These are phyloP conservation scores for Kregervanrija fluxuum DNA, from an alignment of 805 yeast genomes.

Conservation along the genomic window DNA sequence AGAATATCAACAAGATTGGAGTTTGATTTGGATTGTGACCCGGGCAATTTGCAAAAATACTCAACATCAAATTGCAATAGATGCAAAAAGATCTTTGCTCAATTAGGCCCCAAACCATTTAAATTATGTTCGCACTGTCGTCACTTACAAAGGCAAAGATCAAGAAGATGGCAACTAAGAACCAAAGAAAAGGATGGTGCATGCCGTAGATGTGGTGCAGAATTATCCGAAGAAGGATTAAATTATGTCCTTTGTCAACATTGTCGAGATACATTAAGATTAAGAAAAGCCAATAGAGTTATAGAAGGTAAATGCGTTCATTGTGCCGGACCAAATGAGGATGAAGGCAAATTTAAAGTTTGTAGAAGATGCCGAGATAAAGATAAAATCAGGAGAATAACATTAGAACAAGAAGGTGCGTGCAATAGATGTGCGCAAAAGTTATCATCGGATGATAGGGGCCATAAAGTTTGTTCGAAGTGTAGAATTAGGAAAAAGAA, in stretches of 20 bases:
- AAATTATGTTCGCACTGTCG: constrained; percentile 61
- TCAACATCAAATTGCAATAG: constrained; percentile 36
- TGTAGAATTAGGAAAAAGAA: constrained; percentile 51
- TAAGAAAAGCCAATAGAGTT: constrained; percentile 50
- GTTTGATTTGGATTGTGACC: neutral
- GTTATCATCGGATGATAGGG: constrained; percentile 39
- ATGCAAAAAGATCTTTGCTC: constrained; percentile 55
- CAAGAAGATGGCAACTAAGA: constrained; percentile 57
- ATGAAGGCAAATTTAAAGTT: constrained; percentile 48
- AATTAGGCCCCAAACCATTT: constrained; percentile 36
- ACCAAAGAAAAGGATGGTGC: constrained; percentile 55
- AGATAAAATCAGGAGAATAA: constrained; percentile 50
- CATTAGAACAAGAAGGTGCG: constrained; percentile 48
- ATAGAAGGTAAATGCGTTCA: constrained; percentile 63
- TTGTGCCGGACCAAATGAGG: constrained; percentile 49
- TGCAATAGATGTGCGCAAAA: constrained; percentile 57
- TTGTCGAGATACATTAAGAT: constrained; percentile 49
- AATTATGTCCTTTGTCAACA: constrained; percentile 50
- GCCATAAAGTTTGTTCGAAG: constrained; percentile 47
- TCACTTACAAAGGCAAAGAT: constrained; percentile 53
- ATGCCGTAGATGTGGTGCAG: constrained; percentile 57
- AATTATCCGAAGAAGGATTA: constrained; percentile 40
- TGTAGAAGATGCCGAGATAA: constrained; percentile 57
- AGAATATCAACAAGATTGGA: too few relatives aligned
- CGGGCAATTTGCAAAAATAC: constrained; percentile 6